These are phyloP conservation scores for Malania oleifera DNA, from an alignment of 164 flowering plant genomes.

Conservation along the genomic window DNA sequence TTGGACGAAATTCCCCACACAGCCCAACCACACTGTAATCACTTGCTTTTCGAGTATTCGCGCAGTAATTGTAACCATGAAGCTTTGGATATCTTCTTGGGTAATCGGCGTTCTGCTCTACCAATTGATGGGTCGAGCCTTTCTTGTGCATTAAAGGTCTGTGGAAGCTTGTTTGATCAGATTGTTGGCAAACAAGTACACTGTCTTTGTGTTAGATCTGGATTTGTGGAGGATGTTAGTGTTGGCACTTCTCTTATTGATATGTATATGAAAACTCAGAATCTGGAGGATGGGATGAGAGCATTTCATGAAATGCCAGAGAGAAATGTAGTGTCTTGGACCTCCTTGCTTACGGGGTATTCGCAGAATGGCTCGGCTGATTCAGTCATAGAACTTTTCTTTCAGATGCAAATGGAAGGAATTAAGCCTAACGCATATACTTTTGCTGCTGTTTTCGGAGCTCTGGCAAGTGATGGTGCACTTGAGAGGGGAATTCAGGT, in stretches of 20 bases:
- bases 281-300: conserved; percentile 41
- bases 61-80: conserved; percentile 37
- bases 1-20: conserved; percentile 41
- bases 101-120: conserved; percentile 30
- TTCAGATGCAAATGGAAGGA: conserved; percentile 49
- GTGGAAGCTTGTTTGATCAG: conserved; percentile 36
- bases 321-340: conserved; percentile 87
- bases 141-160: conserved; percentile 63
- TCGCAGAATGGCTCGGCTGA: conserved; percentile 39
- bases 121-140: conserved; percentile 39
- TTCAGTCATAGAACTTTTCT: conserved; percentile 34
- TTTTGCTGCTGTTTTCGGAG: conserved; percentile 59
- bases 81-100: conserved; percentile 43
- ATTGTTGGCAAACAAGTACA: conserved; percentile 59
- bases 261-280: conserved; percentile 64
- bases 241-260: conserved; percentile 84
- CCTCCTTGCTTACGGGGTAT: conserved; percentile 70
- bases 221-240: conserved; percentile 51
- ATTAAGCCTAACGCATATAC: conserved; percentile 69
- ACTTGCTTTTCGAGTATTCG: conserved; percentile 45
- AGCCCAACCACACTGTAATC: conserved; percentile 22
- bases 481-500: conserved; percentile 44
- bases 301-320: conserved; percentile 64
- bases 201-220: conserved; percentile 47
- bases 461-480: conserved; percentile 41